phyloP scores from a whole-genome alignment of 129 eudicot genomes.

The Tanacetum coccineum region DNA sequence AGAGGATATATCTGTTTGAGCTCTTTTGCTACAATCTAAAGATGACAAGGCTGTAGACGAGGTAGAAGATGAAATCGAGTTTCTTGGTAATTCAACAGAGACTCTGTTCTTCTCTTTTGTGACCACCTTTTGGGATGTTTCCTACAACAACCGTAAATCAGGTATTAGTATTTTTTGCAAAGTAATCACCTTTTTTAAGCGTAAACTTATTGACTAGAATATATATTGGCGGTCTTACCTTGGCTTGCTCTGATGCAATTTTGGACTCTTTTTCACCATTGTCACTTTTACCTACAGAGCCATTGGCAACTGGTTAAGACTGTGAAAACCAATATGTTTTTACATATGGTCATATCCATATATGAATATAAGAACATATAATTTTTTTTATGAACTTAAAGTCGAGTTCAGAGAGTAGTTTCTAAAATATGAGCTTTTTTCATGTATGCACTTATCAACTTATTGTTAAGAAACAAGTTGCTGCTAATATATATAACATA shows the following conservation, averaged over 20 bases:
- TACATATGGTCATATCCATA: too few species aligned
- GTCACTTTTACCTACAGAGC: slow-evolving; percentile 36
- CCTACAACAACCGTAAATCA: slow-evolving; percentile 26
- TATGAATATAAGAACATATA: too few species aligned
- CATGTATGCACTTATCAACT: not conserved
- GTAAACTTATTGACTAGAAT: not conserved
- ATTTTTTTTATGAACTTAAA: too few species aligned
- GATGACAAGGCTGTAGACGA: slow-evolving; percentile 63
- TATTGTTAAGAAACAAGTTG: not conserved
- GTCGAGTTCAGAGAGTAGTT: not conserved
- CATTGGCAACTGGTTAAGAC: slow-evolving; percentile 8
- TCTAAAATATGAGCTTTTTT: not conserved
- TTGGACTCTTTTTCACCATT: slow-evolving; percentile 32
- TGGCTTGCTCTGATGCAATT: slow-evolving; percentile 31
- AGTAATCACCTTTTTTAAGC: not conserved
- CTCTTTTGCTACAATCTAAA: slow-evolving; percentile 35
- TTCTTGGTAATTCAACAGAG: slow-evolving; percentile 58
- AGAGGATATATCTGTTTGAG: slow-evolving; percentile 42
- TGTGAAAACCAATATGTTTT: not conserved
- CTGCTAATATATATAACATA: slow-evolving; percentile 12
- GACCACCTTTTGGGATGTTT: slow-evolving; percentile 25
- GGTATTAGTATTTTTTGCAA: not conserved
- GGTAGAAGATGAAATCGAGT: slow-evolving; percentile 67
- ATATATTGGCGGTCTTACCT: slow-evolving; percentile 16
- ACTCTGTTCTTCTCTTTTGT: slow-evolving; percentile 45